Conservation (phyloP, 2,329 filamentous ascomycete species). For the Raffaelea deltoideospora region DNA sequence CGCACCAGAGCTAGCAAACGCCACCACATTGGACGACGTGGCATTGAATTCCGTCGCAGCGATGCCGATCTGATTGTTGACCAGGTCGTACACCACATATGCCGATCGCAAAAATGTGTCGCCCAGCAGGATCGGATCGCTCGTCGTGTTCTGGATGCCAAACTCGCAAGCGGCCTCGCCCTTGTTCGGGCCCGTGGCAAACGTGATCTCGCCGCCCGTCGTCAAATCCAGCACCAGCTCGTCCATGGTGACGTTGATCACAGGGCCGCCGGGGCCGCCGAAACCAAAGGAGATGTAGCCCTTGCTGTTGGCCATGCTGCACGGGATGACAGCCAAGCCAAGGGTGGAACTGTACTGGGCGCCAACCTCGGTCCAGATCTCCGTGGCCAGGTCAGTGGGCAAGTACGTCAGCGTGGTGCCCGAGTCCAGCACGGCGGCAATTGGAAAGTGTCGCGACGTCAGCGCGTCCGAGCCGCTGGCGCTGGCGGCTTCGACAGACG, state of each 20-base stretch:
- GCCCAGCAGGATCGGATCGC: slow-evolving; percentile 31
- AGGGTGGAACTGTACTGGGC: slow-evolving; percentile 25
- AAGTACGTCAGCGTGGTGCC: slow-evolving; percentile 61
- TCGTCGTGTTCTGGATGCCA: slow-evolving; percentile 36
- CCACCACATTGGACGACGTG: slow-evolving; percentile 30
- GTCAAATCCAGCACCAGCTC: slow-evolving; percentile 35
- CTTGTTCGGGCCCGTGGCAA: slow-evolving; percentile 24
- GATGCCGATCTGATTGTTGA: slow-evolving; percentile 40
- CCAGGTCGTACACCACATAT: slow-evolving; percentile 44
- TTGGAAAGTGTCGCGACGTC: slow-evolving; percentile 25
- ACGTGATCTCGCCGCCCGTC: slow-evolving; percentile 19
- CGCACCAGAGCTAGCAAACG: slow-evolving; percentile 33
- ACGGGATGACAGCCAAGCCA: slow-evolving; percentile 32
- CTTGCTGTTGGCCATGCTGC: slow-evolving; percentile 25
- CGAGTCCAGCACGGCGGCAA: slow-evolving; percentile 56
- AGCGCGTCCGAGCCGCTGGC: slow-evolving; percentile 32
- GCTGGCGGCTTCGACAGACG: slow-evolving; percentile 30
- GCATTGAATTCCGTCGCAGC: slow-evolving; percentile 41
- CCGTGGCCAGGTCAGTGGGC: slow-evolving; percentile 40
- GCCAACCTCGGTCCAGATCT: slow-evolving; percentile 40
- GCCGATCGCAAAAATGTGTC: slow-evolving; percentile 45
- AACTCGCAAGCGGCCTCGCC: slow-evolving; percentile 36
- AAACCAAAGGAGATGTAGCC: slow-evolving; percentile 41
- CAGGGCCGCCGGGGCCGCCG: slow-evolving; percentile 29
- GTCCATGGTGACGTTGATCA: slow-evolving; percentile 37